These are phyloP conservation scores for Thymus quinquecostatus DNA, from an alignment of 257 asterid genomes.

Conservation along the genomic window DNA sequence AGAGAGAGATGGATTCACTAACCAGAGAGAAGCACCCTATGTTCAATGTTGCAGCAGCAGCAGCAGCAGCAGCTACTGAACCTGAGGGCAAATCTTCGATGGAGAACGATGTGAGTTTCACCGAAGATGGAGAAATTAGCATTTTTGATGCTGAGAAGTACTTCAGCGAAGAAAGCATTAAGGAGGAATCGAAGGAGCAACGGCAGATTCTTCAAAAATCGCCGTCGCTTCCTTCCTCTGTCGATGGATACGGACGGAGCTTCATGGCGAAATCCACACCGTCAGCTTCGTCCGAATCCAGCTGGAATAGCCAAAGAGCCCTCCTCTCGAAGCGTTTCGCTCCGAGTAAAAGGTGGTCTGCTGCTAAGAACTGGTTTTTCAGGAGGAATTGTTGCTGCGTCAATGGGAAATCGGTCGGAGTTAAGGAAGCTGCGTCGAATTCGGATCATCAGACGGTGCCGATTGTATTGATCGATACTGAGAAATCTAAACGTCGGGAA, in stretches of 20 bases:
- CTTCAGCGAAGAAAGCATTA: slow-evolving; percentile 43
- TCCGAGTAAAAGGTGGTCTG: slow-evolving; percentile 23
- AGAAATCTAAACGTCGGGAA: background rate
- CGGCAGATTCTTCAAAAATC: background rate
- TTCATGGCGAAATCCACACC: slow-evolving; percentile 53
- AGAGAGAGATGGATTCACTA: slow-evolving; percentile 39
- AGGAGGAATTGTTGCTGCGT: slow-evolving; percentile 57
- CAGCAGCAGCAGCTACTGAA: slow-evolving; percentile 13
- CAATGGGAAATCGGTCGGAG: slow-evolving; percentile 52
- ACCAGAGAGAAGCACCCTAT: slow-evolving; percentile 13
- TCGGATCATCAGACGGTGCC: slow-evolving; percentile 15
- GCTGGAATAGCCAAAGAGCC: slow-evolving; percentile 68
- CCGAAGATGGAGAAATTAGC: slow-evolving; percentile 56
- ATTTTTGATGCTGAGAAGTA: slow-evolving; percentile 73
- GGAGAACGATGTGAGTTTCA: slow-evolving; percentile 24
- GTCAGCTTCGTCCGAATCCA: slow-evolving; percentile 64
- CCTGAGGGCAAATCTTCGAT: slow-evolving; percentile 34
- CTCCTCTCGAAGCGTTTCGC: slow-evolving; percentile 40
- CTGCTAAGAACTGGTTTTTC: slow-evolving; percentile 44
- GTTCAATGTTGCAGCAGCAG: background rate
- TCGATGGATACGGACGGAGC: slow-evolving; percentile 43
- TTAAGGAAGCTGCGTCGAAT: slow-evolving; percentile 40
- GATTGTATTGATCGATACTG: background rate
- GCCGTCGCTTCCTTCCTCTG: slow-evolving; percentile 49
- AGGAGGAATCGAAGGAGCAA: too few relatives aligned